A percentile compares a stretch with the other conserved stretches of the same genome.
These are phyloP conservation scores for Flaveria brownii DNA, from an alignment of 129 eudicot species.

Conservation along the genomic window DNA sequence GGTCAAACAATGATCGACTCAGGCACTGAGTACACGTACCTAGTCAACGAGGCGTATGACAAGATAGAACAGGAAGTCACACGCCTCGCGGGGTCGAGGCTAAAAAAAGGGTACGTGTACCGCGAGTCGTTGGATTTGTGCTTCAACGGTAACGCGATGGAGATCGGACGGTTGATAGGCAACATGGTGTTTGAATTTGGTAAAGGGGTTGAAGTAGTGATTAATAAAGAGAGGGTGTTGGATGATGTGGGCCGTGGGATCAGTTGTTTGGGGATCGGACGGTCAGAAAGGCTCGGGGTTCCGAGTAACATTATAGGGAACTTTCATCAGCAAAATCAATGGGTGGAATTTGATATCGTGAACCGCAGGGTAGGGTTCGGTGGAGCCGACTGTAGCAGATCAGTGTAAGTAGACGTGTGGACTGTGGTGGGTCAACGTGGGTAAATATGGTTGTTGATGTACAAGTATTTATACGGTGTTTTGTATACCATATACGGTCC, in stretches of 20 bases:
- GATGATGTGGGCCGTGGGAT: slow-evolving; percentile 77
- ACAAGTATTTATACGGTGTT: slow-evolving; percentile 23
- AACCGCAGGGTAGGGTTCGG: slow-evolving; percentile 75
- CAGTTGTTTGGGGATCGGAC: slow-evolving; percentile 73
- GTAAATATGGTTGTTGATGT: slow-evolving; percentile 36
- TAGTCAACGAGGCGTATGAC: slow-evolving; percentile 63
- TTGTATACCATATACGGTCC: slow-evolving; percentile 23
- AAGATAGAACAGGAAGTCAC: slow-evolving; percentile 51
- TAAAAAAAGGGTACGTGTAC: slow-evolving; percentile 55
- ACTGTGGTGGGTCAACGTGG: slow-evolving; percentile 11
- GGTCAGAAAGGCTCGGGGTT: slow-evolving; percentile 58
- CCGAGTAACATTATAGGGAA: slow-evolving; percentile 81
- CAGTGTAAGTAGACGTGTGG: slow-evolving; percentile 33
- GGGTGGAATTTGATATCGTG: slow-evolving; percentile 82
- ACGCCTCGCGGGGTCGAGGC: slow-evolving; percentile 44
- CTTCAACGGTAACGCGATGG: slow-evolving; percentile 51
- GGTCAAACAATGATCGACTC: slow-evolving; percentile 87
- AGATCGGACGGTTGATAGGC: slow-evolving; percentile 67
- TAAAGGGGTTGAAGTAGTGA: slow-evolving; percentile 52
- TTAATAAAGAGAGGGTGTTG: slow-evolving; percentile 40
- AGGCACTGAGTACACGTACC: slow-evolving; percentile 67
- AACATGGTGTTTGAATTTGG: slow-evolving; percentile 63
- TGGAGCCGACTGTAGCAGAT: slow-evolving; percentile 70
- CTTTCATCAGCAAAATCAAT: slow-evolving; percentile 76
- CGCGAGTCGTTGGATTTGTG: slow-evolving; percentile 73